Evolutionary conservation across 805 yeast species (phyloP), one percentile per base, ranked within the genome.

Genomic region (Saccharomycopsis selenospora): DNA sequence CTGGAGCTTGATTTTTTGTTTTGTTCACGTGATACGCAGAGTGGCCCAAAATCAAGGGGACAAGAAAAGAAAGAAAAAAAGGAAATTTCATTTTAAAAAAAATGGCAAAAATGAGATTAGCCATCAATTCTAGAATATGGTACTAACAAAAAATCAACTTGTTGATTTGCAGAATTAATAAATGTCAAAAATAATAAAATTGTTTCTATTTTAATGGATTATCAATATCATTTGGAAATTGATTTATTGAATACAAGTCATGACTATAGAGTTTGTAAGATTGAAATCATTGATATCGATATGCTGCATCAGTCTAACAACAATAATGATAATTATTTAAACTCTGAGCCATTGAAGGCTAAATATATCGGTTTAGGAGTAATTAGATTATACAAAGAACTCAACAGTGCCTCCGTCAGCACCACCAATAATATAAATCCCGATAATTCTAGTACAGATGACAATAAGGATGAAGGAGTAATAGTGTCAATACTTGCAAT

Each of bases 311-410:
- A 33, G 17, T 33, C 38, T 6, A 33, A 33, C 38, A n/a, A n/a
- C n/a, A n/a, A n/a, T n/a, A n/a, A n/a, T n/a, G n/a, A n/a, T n/a
- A 33, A 20, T 20, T 33, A 43, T 23, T 13, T 18, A 27, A 24
- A 22, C 23, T 18, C 47, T 10, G 69, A 66, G 57, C 80, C 83
- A 1, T 61, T 82, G 22, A 72, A 69, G 55, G 91, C 91, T 3
- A 71, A 71, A 49, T 73, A 77, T 56, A 58, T 85, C 45, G 95
- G 95, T 1, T 68, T 78, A 47, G 96, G 96, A 0, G 79, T 83
- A 4, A 77, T 88, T 5, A 69, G 85, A 41, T 66, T 88, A 4
- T 88, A 70, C 61, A 70, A 82, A 47, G 80, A 80, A 46, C 71
- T 56, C 10, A 33, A 27, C 11, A 27, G 29, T 27, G 29, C 7